phyloP scores from a whole-genome alignment of 2,329 filamentous ascomycete species.

The Cercospora sp. region DNA sequence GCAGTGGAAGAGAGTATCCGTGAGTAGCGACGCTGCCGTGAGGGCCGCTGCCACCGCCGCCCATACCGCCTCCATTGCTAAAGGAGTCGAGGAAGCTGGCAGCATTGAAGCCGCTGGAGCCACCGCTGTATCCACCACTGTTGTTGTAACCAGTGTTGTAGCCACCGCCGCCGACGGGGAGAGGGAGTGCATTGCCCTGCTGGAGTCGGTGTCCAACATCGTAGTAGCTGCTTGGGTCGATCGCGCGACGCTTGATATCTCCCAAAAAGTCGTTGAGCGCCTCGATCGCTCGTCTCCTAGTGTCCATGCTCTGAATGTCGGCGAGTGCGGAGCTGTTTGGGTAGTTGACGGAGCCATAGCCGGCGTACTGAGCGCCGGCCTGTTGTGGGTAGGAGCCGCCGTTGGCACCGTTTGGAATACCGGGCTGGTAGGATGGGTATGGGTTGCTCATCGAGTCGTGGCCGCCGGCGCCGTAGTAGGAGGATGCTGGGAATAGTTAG shows the following conservation, averaged over 20 bases:
- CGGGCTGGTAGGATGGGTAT: slow-evolving; percentile 36
- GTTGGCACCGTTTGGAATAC: slow-evolving; percentile 30
- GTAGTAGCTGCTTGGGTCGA: slow-evolving; percentile 85
- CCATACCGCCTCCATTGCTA: slow-evolving; percentile 30
- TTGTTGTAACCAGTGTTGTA: slow-evolving; percentile 43
- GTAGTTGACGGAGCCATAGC: slow-evolving; percentile 49
- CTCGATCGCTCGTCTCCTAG: slow-evolving; percentile 77
- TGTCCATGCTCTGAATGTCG: slow-evolving; percentile 56
- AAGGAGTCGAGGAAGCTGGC: slow-evolving; percentile 41
- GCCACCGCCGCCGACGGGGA: slow-evolving; percentile 39
- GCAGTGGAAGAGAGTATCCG: slow-evolving; percentile 80
- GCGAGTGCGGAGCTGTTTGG: slow-evolving; percentile 41
- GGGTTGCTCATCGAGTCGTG: slow-evolving; percentile 37
- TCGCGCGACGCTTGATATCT: slow-evolving; percentile 84
- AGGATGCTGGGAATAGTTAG: slow-evolving; percentile 29
- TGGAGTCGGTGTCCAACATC: slow-evolving; percentile 82
- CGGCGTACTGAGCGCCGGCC: slow-evolving; percentile 38
- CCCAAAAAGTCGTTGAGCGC: slow-evolving; percentile 92
- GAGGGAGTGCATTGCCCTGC: slow-evolving; percentile 62
- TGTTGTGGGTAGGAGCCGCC: slow-evolving; percentile 31
- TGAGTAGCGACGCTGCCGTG: slow-evolving; percentile 65
- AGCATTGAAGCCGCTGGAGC: slow-evolving; percentile 35
- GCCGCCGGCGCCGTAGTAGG: slow-evolving; percentile 36
- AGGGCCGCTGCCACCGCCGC: slow-evolving; percentile 44
- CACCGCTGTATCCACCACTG: slow-evolving; percentile 28